Conservation (phyloP, 306 rosid species). For the Hylodesmum podocarpum region DNA sequence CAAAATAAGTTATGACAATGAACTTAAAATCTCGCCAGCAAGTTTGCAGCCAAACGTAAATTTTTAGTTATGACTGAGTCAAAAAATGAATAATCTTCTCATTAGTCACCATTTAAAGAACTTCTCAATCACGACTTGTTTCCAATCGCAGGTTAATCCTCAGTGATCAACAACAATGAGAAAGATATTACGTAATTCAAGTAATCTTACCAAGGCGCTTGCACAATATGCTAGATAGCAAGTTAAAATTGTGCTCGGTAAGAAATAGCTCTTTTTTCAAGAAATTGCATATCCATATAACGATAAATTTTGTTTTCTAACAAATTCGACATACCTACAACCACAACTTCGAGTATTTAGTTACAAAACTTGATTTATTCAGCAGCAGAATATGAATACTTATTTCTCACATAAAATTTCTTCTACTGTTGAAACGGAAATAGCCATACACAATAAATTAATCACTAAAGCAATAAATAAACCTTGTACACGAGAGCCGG, state of each 20-base stretch:
- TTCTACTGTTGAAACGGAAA: slow-evolving; percentile 29
- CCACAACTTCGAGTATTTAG: slow-evolving; percentile 22
- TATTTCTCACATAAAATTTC: slow-evolving; percentile 39
- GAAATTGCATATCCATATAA: slow-evolving; percentile 18
- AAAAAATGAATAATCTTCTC: background rate
- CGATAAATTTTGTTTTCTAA: background rate
- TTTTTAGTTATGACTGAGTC: too few relatives aligned
- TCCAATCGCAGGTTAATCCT: background rate
- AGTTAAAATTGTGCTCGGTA: background rate
- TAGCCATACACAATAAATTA: slow-evolving; percentile 38
- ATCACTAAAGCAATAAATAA: slow-evolving; percentile 28
- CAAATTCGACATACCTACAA: slow-evolving; percentile 2
- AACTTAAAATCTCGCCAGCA: background rate
- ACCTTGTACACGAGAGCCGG: slow-evolving; percentile 27
- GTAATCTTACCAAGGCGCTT: background rate
- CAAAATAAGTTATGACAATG: background rate
- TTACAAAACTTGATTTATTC: slow-evolving; percentile 44
- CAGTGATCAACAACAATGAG: background rate
- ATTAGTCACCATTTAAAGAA: background rate
- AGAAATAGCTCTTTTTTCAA: slow-evolving; percentile 7
- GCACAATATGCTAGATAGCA: slow-evolving; percentile 33
- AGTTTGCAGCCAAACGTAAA: too few relatives aligned
- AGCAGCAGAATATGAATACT: slow-evolving; percentile 29
- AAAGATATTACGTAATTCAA: background rate
- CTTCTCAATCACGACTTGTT: background rate